These are phyloP conservation scores for Gonapodya sp. DNA, from an alignment of 192 early-diverging fungal genomes.

Conservation along the genomic window DNA sequence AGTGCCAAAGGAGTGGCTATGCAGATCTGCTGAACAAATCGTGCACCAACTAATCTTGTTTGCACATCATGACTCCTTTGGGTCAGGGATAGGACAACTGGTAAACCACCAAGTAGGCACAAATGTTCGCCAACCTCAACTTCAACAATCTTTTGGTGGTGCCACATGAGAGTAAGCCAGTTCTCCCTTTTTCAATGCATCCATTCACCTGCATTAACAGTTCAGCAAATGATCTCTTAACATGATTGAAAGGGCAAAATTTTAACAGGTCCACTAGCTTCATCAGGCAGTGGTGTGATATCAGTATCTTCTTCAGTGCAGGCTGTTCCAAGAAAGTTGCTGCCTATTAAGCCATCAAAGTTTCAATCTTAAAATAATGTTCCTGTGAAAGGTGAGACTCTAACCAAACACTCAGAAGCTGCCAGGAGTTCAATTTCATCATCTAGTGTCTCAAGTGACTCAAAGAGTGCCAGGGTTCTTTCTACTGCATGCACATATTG, in stretches of 20 bases:
- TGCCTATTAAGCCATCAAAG: not conserved
- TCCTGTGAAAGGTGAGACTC: not conserved
- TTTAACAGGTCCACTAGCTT: constrained; percentile 34
- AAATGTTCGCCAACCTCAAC: constrained; percentile 26
- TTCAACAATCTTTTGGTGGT: constrained; percentile 12
- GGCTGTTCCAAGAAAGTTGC: constrained; percentile 27
- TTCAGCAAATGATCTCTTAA: constrained; percentile 17
- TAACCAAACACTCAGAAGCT: constrained; percentile 14
- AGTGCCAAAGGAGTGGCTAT: constrained; percentile 31
- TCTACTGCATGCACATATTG: constrained; percentile 27
- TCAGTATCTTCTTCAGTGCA: constrained; percentile 30
- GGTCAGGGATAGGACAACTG: constrained; percentile 34
- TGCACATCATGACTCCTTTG: constrained; percentile 24
- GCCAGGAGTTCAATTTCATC: constrained; percentile 12
- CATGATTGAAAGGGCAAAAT: constrained; percentile 17
- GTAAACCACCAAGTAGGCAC: constrained; percentile 43
- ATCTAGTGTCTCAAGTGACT: constrained; percentile 19
- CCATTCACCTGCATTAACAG: constrained; percentile 30
- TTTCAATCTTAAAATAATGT: not conserved
- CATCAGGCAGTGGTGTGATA: constrained; percentile 35
- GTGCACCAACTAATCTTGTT: constrained; percentile 34
- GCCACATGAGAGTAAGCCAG: not conserved
- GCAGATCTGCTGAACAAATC: constrained; percentile 41
- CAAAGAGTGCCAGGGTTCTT: constrained; percentile 23
- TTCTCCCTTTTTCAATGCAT: constrained; percentile 15